phyloP scores from a whole-genome alignment of 2,329 filamentous ascomycete genomes.

The Allantophomopsis cytisporea region DNA sequence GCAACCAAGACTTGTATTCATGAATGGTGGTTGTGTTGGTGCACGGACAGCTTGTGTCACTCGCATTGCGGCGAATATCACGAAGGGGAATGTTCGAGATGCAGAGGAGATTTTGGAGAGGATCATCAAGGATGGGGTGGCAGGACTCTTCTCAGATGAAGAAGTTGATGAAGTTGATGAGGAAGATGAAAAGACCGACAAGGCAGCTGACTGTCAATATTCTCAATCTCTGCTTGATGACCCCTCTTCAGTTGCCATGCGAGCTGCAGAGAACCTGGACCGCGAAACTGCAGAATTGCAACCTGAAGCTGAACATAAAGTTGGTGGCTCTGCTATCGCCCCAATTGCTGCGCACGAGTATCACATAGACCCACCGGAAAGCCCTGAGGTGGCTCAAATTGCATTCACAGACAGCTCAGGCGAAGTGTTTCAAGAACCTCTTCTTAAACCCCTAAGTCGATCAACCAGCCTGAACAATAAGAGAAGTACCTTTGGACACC shows the following conservation, averaged over 20 bases:
- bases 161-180: neutral
- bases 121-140: slow-evolving; percentile 34
- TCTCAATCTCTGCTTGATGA: slow-evolving; percentile 17
- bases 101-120: slow-evolving; percentile 37
- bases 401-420: too few species aligned
- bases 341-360: too few species aligned
- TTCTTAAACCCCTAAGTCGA: too few species aligned
- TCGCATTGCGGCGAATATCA: slow-evolving; percentile 37
- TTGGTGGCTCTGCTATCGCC: too few species aligned
- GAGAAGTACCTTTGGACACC: neutral
- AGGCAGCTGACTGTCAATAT: neutral
- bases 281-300: slow-evolving; percentile 40
- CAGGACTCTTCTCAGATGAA: slow-evolving; percentile 18
- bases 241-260: slow-evolving; percentile 39
- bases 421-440: too few species aligned
- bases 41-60: slow-evolving; percentile 40
- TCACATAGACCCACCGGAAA: too few species aligned
- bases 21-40: slow-evolving; percentile 42
- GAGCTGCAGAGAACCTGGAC: slow-evolving; percentile 43
- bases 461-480: neutral
- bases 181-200: slow-evolving; percentile 8
- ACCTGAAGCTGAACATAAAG: slow-evolving; percentile 4
- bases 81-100: slow-evolving; percentile 30
- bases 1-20: slow-evolving; percentile 42
- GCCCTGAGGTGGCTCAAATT: too few species aligned